phyloP scores from a whole-genome alignment of 1,139 yeast genomes.

The Candida labiduridarum region DNA sequence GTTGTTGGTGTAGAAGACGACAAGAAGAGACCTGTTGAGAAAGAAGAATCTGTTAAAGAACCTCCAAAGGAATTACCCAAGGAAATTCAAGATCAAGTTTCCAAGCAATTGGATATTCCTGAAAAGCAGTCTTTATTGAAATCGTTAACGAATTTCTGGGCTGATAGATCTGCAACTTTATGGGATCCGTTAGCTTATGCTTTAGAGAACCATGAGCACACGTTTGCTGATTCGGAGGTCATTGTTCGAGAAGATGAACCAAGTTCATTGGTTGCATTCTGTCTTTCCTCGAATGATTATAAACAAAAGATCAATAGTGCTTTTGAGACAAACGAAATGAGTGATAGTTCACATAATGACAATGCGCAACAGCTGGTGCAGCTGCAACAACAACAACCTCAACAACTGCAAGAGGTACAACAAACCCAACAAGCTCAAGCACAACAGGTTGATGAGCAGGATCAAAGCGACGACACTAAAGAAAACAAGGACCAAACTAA shows the following conservation, averaged over 20 bases:
- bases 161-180: slow-evolving; percentile 91
- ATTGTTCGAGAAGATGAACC: slow-evolving; percentile 97
- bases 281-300: slow-evolving; percentile 84
- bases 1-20: slow-evolving; percentile 58
- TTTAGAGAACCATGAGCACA: slow-evolving; percentile 76
- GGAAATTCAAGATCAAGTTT: slow-evolving; percentile 4
- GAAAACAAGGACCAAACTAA: slow-evolving; percentile 8
- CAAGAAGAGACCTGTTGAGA: slow-evolving; percentile 11
- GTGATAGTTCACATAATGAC: slow-evolving; percentile 6
- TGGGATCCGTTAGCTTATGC: slow-evolving; percentile 96
- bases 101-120: slow-evolving; percentile 26
- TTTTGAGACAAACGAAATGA: slow-evolving; percentile 28
- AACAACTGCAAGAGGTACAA: slow-evolving; percentile 14
- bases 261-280: slow-evolving; percentile 89
- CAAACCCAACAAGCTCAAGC: slow-evolving; percentile 13
- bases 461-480: background rate
- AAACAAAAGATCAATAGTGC: slow-evolving; percentile 58
- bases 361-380: background rate
- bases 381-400: slow-evolving; percentile 13
- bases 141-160: slow-evolving; percentile 92
- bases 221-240: slow-evolving; percentile 91
- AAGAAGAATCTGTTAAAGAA: slow-evolving; percentile 11
- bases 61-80: slow-evolving; percentile 4
- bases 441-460: slow-evolving; percentile 6
- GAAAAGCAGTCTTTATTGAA: slow-evolving; percentile 81